Percentiles rank a stretch among this genome's conserved stretches.
phyloP scores from a whole-genome alignment of 2,329 filamentous ascomycete species.

The Amylocarpus encephaloides region DNA sequence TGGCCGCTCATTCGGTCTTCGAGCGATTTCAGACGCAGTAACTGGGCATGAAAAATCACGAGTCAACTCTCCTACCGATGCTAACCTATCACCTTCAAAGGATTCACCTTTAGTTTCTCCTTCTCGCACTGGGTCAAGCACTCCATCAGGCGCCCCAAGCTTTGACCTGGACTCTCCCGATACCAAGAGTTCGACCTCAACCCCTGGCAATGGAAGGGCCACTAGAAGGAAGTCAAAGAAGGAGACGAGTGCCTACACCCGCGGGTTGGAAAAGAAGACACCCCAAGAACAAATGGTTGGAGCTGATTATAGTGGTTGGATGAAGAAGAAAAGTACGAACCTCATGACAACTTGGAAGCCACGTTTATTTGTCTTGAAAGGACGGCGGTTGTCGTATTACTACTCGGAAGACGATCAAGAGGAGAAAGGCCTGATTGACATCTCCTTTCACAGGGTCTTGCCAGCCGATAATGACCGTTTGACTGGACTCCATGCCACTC shows the following conservation, averaged over 20 bases:
- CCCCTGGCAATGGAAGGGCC: slow-evolving; percentile 42
- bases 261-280: slow-evolving; percentile 73
- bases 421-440: slow-evolving; percentile 94
- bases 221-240: slow-evolving; percentile 76
- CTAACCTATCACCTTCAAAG: slow-evolving; percentile 37
- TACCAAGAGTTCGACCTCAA: slow-evolving; percentile 43
- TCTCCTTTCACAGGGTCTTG: slow-evolving; percentile 94
- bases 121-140: slow-evolving; percentile 70
- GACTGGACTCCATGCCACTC: slow-evolving; percentile 82
- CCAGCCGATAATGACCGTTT: slow-evolving; percentile 87
- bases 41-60: slow-evolving; percentile 48
- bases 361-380: slow-evolving; percentile 88
- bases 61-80: slow-evolving; percentile 42
- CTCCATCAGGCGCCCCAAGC: slow-evolving; percentile 59
- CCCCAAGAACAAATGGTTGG: slow-evolving; percentile 78
- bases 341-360: slow-evolving; percentile 98
- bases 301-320: slow-evolving; percentile 96
- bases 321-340: slow-evolving; percentile 98
- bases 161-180: slow-evolving; percentile 75
- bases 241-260: slow-evolving; percentile 87
- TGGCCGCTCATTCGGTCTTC: slow-evolving; percentile 60
- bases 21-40: slow-evolving; percentile 77
- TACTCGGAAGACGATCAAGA: slow-evolving; percentile 89
- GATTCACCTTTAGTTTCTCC: slow-evolving; percentile 56
- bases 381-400: slow-evolving; percentile 87